phyloP scores from a whole-genome alignment of 1,284 basidiomycete genomes.

The Tranzscheliella williamsii region DNA sequence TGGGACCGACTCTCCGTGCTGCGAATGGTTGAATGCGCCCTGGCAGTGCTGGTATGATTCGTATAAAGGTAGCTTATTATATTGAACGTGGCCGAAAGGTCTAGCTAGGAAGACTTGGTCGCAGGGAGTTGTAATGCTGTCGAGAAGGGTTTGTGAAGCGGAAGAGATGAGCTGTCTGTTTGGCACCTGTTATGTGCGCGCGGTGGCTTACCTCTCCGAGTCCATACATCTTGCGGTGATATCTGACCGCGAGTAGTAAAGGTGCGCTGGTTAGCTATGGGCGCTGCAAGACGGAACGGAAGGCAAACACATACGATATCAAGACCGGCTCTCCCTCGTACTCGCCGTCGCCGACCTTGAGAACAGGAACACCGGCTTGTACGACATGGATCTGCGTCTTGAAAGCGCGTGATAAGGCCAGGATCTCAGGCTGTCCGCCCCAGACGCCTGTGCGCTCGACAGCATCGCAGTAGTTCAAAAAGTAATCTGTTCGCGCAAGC shows the following conservation, averaged over 20 bases:
- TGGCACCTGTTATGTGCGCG: too few species aligned
- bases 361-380: slow-evolving; percentile 76
- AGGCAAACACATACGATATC: slow-evolving; percentile 31
- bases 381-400: slow-evolving; percentile 87
- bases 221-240: slow-evolving; percentile 58
- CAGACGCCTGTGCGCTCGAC: slow-evolving; percentile 84
- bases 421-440: slow-evolving; percentile 97
- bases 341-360: slow-evolving; percentile 73
- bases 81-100: too few species aligned
- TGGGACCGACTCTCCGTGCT: too few species aligned
- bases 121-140: slow-evolving; percentile 56
- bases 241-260: too few species aligned
- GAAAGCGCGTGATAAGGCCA: slow-evolving; percentile 83
- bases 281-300: too few species aligned
- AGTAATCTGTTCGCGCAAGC: slow-evolving; percentile 64
- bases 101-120: too few species aligned
- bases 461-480: slow-evolving; percentile 75
- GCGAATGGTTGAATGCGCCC: too few species aligned
- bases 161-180: too few species aligned
- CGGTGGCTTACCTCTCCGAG: slow-evolving; percentile 51
- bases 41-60: too few species aligned
- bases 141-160: background rate
- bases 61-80: too few species aligned
- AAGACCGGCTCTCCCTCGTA: slow-evolving; percentile 34
- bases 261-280: too few species aligned